Conservation (phyloP, 1,139 yeast genomes). For the Candida glucosophila region DNA sequence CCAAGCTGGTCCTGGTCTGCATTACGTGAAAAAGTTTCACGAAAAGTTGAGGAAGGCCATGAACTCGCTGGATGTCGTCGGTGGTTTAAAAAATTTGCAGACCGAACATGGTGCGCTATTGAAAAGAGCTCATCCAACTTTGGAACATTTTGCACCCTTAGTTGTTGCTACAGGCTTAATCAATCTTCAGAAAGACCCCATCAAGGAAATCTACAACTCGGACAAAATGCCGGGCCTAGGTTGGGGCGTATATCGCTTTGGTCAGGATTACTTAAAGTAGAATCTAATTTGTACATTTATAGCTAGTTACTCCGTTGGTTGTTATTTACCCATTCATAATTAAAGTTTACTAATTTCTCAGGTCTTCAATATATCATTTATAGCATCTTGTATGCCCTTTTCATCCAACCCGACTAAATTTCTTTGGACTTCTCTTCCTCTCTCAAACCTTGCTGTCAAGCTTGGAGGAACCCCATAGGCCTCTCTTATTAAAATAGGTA, state of each 20-base stretch:
- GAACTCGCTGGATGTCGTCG: conserved; percentile 14
- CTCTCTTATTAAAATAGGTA: conserved; percentile 73
- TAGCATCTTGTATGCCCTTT: conserved; percentile 28
- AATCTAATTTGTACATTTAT: conserved; percentile 1
- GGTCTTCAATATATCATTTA: conserved; percentile 28
- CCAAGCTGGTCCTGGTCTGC: conserved; percentile 22
- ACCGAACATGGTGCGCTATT: conserved; percentile 25
- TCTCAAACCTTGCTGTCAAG: conserved; percentile 60
- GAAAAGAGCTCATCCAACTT: conserved; percentile 57
- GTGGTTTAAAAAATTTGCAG: conserved; percentile 24
- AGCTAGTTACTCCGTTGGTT: neutral
- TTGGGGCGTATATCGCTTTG: conserved; percentile 58
- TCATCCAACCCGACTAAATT: conserved; percentile 39
- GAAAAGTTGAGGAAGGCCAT: conserved; percentile 25
- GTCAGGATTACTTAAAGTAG: conserved; percentile 7
- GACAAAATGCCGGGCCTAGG: conserved; percentile 43
- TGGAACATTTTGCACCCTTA: conserved; percentile 66
- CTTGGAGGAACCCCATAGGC: conserved; percentile 65
- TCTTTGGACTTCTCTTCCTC: conserved; percentile 35
- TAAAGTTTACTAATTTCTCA: conserved; percentile 3
- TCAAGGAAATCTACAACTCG: conserved; percentile 36
- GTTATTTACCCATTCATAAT: conserved; percentile 2
- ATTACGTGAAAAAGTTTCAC: conserved; percentile 47
- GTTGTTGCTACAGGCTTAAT: conserved; percentile 62
- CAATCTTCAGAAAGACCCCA: conserved; percentile 16